Evolutionary conservation across 2,329 filamentous ascomycete species (phyloP).

Genomic region (Magnaporthiopsis poae): DNA sequence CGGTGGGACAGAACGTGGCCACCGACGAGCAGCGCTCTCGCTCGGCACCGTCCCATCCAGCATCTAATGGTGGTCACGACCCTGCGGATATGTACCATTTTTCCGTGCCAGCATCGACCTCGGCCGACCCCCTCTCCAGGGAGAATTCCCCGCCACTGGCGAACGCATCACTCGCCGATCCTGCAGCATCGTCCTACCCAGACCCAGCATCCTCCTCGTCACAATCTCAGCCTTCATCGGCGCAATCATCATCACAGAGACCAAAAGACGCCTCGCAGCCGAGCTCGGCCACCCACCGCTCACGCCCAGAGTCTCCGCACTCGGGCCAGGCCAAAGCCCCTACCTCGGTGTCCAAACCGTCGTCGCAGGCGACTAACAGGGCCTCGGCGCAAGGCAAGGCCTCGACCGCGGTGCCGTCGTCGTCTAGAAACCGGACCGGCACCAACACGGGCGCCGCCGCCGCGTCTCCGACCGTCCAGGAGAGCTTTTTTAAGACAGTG

Average conservation of each 20-base stretch:
- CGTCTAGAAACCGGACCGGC: constrained; percentile 15
- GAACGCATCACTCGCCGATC: constrained; percentile 4
- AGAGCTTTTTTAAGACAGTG: constrained; percentile 94
- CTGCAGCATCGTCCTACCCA: constrained; percentile 2
- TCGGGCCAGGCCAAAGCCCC: constrained; percentile 7
- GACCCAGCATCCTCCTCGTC: neutral
- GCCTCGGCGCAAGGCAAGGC: constrained; percentile 17
- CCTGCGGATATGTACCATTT: neutral
- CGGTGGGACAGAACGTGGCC: constrained; percentile 13
- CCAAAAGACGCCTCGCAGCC: neutral
- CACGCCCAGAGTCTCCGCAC: constrained; percentile 2
- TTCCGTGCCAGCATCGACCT: neutral
- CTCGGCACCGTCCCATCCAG: neutral
- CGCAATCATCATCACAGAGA: constrained; percentile 2
- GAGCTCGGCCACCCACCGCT: neutral
- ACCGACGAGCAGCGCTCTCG: neutral
- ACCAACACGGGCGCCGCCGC: constrained; percentile 30
- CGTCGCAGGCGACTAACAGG: constrained; percentile 15
- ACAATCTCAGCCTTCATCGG: neutral
- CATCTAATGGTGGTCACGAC: neutral
- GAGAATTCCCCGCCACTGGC: neutral
- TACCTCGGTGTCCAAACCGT: constrained; percentile 5
- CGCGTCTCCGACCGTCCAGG: constrained; percentile 72
- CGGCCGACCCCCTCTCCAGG: neutral
- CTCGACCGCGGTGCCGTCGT: constrained; percentile 17